phyloP scores from a whole-genome alignment of 345 rosid genomes.

The Salix viminalis region DNA sequence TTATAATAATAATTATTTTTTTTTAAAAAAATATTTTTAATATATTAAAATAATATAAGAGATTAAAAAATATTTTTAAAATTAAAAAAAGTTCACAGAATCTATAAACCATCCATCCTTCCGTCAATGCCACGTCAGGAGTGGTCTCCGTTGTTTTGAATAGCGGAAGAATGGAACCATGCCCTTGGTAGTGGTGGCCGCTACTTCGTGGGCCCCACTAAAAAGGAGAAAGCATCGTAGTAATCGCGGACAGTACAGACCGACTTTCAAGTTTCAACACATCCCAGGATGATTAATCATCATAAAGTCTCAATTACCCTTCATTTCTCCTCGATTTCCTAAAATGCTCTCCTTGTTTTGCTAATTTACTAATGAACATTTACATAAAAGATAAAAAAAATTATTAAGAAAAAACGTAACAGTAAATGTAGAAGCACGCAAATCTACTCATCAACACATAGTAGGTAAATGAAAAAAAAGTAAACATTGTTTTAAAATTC shows the following conservation, averaged over 20 bases:
- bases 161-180: neutral
- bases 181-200: neutral
- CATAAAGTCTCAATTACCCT: neutral
- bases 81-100: no score
- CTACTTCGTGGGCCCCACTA: neutral
- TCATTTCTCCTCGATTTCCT: neutral
- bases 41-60: no score
- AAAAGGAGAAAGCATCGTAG: neutral
- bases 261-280: neutral
- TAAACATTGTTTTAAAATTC: no score
- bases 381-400: no score
- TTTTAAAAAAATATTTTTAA: no score
- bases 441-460: neutral
- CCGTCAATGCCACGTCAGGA: neutral
- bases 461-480: no score
- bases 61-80: no score
- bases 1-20: no score
- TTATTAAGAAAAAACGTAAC: neutral
- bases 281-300: neutral
- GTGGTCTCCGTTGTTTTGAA: neutral
- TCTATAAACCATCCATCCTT: neutral
- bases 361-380: neutral
- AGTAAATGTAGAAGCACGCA: neutral
- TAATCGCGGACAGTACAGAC: slow-evolving; percentile 1
- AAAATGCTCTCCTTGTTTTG: neutral